A percentile compares a stretch with the other conserved stretches of the same genome.
phyloP scores from a whole-genome alignment of 345 rosid genomes.

The Eucalyptus cladocalyx region DNA sequence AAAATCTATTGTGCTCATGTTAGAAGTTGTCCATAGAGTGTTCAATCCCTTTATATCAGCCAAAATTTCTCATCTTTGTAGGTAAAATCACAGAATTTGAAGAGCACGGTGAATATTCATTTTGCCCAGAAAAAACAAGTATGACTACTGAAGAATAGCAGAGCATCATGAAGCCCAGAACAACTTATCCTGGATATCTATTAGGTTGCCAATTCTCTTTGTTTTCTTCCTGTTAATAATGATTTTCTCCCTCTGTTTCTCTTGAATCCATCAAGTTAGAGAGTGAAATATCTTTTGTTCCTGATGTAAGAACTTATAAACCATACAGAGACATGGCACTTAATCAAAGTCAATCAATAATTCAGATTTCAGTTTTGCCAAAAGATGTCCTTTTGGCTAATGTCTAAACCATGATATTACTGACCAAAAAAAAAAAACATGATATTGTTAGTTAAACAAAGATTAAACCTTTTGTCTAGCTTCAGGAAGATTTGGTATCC shows the following conservation, averaged over 20 bases:
- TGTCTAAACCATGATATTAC: not conserved
- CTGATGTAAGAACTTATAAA: not conserved
- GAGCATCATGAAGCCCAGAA: not conserved
- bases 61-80: not conserved
- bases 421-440: too few species aligned
- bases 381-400: not conserved
- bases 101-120: not conserved
- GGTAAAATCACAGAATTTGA: not conserved
- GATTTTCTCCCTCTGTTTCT: not conserved
- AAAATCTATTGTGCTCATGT: not conserved
- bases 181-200: not conserved
- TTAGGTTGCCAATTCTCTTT: not conserved
- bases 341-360: not conserved
- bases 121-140: not conserved
- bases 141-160: not conserved
- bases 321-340: not conserved
- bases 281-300: not conserved
- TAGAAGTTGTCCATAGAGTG: not conserved
- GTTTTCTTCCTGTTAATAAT: not conserved
- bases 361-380: not conserved
- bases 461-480: not conserved
- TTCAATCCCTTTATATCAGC: not conserved
- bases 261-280: not conserved
- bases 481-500: not conserved
- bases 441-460: not conserved